Base-by-base conservation (phyloP, 108 stramenopile species). In the Pinguiococcus pyrenoidosus region DNA sequence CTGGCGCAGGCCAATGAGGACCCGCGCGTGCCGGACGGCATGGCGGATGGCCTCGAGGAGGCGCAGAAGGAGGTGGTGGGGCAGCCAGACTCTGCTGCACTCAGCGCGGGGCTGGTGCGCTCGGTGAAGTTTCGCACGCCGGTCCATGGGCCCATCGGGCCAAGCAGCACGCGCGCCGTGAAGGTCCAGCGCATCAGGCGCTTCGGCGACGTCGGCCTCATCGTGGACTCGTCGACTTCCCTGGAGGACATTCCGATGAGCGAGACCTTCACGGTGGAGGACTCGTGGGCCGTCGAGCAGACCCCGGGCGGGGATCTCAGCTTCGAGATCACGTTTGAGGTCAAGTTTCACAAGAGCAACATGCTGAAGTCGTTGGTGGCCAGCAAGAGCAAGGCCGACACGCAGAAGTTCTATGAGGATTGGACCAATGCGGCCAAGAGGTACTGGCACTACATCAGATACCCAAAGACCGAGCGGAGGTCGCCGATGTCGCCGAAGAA, bases 191-290 rank as follows among this genome's bases (percentile, higher is more conserved):
- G 63, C 46, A 59, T 10, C 29, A 26, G 52, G 9, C 25, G 20
- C 24, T 71, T 68, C 47, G 69, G 62, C 8, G 37, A 56, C 18
- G 40, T 52, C 37, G 69, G 69, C 9, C 26, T 68, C 26, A 37
- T 68, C 14, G 7, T 71, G 12, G 59, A 61, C 55, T 58, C 67
- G 18, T 56, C 61, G 6, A 64, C 67, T 12, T 30, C 53, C 46
- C 32, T 71, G 36, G 69, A 71, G 46, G 66, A 68, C 49, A 56
- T 71, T 17, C 46, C 57, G 20, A 56, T 56, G 28, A 56, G 66
- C 30, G 69, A 71, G 36, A 48, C 55, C 37, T 71, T 71, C 24
- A 57, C 55, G 54, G 48, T 71, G 8, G 66, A 68, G 4, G 69
- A 71, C 47, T 26, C 59, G 5, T 64, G 58, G 29, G 59, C 51